Evolutionary conservation across 2,329 filamentous ascomycete species (phyloP).

Genomic region (Fusarium siculi): DNA sequence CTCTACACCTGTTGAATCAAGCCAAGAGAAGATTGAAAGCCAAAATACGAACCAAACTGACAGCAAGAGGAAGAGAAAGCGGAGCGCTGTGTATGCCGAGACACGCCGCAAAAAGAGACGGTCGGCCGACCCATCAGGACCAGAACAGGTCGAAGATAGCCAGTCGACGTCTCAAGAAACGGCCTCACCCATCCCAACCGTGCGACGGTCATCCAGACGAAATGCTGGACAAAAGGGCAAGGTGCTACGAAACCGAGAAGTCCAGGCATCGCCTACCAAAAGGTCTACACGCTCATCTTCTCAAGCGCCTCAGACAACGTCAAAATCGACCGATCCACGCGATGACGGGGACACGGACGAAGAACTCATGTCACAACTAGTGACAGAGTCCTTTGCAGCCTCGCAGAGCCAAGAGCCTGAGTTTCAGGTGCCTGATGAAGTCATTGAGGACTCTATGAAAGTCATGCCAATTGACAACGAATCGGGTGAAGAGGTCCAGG

Average conservation of each 20-base stretch:
- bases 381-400: constrained; percentile 54
- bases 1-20: constrained; percentile 37
- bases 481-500: not conserved
- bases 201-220: constrained; percentile 41
- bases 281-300: constrained; percentile 5
- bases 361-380: constrained; percentile 55
- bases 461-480: constrained; percentile 14
- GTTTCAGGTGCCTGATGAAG: constrained; percentile 4
- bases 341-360: constrained; percentile 53
- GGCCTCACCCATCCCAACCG: constrained; percentile 28
- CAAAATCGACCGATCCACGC: constrained; percentile 8
- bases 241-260: constrained; percentile 12
- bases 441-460: constrained; percentile 41
- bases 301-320: constrained; percentile 1
- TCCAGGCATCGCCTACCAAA: constrained; percentile 23
- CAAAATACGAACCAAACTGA: constrained; percentile 21
- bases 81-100: constrained; percentile 34
- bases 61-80: constrained; percentile 48
- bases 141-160: constrained; percentile 29
- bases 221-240: constrained; percentile 35
- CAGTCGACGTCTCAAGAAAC: constrained; percentile 34
- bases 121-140: constrained; percentile 29
- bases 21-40: constrained; percentile 16
- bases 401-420: constrained; percentile 47
- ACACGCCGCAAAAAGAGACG: constrained; percentile 47